Evolutionary conservation across 495 filamentous ascomycete species (phyloP).

Genomic region (Daldinia caldariorum): DNA sequence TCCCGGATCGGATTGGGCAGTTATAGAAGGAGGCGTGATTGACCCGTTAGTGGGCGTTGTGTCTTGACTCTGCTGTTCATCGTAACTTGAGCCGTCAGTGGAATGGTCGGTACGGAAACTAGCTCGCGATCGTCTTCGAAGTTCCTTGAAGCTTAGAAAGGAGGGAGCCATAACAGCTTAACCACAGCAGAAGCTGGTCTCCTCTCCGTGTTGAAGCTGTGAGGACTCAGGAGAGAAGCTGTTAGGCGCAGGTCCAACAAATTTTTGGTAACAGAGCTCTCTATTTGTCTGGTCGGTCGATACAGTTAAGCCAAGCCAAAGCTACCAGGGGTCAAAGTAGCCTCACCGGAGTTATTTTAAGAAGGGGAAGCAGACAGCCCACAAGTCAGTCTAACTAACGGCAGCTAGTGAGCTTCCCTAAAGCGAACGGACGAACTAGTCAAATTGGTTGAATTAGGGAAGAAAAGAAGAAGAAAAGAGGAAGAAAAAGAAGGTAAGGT

Average conservation of each 20-base stretch:
- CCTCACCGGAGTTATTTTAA: constrained; percentile 23
- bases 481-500: constrained; percentile 12
- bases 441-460: constrained; percentile 20
- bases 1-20: constrained; percentile 57
- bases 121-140: constrained; percentile 77
- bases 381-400: constrained; percentile 29
- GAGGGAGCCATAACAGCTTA: constrained; percentile 59
- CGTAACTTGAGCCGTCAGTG: constrained; percentile 62
- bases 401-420: constrained; percentile 39
- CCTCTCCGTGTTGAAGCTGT: not conserved
- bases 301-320: constrained; percentile 2
- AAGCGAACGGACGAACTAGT: constrained; percentile 34
- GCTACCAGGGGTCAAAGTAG: not conserved
- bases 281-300: constrained; percentile 14
- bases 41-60: constrained; percentile 60
- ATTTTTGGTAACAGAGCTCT: constrained; percentile 3
- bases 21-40: constrained; percentile 57
- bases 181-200: constrained; percentile 13
- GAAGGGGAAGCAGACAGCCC: constrained; percentile 41
- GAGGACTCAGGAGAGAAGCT: constrained; percentile 11
- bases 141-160: constrained; percentile 74
- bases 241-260: not conserved
- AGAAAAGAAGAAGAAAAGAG: too few species aligned
- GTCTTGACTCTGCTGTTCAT: constrained; percentile 55
- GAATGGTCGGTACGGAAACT: constrained; percentile 68